These are phyloP conservation scores for Tilletia indica DNA, from an alignment of 1,284 basidiomycete species.

Conservation along the genomic window DNA sequence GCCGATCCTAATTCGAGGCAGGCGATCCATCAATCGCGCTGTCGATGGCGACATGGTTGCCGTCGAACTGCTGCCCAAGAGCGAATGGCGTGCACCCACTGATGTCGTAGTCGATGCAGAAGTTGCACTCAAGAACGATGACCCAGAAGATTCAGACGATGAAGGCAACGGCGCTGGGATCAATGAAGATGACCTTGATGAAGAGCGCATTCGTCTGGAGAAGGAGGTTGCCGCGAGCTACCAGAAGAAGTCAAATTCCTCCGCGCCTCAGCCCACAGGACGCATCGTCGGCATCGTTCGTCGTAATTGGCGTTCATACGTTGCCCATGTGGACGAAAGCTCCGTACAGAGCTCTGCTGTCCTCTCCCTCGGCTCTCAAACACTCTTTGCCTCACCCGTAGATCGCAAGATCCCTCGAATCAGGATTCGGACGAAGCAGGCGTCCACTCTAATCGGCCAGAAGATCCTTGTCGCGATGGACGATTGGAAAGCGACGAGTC, in stretches of 20 bases:
- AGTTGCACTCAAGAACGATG: constrained; percentile 76
- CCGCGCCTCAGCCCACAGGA: constrained; percentile 81
- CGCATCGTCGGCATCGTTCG: constrained; percentile 87
- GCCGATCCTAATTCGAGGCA: constrained; percentile 79
- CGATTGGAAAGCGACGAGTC: constrained; percentile 78
- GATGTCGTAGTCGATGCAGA: constrained; percentile 89
- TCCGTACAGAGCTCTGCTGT: constrained; percentile 72
- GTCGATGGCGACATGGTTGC: constrained; percentile 92
- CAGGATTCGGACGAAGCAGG: constrained; percentile 89
- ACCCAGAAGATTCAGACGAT: constrained; percentile 64
- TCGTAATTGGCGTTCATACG: constrained; percentile 87
- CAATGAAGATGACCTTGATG: constrained; percentile 23
- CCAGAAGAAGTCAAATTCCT: constrained; percentile 57
- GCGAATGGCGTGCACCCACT: constrained; percentile 87
- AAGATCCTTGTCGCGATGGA: constrained; percentile 97
- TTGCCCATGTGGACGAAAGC: constrained; percentile 89
- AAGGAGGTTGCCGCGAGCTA: constrained; percentile 55
- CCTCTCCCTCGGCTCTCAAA: constrained; percentile 76
- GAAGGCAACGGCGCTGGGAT: constrained; percentile 52
- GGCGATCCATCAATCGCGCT: constrained; percentile 92
- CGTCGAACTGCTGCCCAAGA: constrained; percentile 81
- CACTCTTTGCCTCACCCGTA: constrained; percentile 91
- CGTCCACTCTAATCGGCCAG: constrained; percentile 79
- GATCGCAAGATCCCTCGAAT: constrained; percentile 90
- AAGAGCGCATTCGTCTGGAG: neutral